Base-by-base conservation (phyloP, 306 rosid genomes). In the Ceratonia siliqua region DNA sequence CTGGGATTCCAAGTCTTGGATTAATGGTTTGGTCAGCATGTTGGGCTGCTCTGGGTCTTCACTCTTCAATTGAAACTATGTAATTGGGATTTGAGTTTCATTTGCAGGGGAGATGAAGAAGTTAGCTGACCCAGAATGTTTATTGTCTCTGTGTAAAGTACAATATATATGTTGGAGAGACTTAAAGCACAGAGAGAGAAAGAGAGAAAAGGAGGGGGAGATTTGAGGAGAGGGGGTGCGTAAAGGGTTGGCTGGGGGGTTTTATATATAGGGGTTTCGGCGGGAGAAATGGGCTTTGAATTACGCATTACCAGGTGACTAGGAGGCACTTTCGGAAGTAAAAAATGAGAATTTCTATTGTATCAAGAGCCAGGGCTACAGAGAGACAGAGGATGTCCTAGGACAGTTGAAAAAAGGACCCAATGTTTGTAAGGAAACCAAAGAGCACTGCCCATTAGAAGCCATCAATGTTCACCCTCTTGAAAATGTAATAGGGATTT, bases 401-500 rank as follows among this genome's bases (percentile, higher is more conserved):
- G 90, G 90, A 75, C 66, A 52, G 63, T 77, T 49, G 32, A 20
- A 69, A 57, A 54, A 48, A 62, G 74, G 86, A 71, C 68, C 62
- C 17, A 8, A 8, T 43, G 59, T 80, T 72, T 69, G 73, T 48
- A 30, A 43, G 46, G 28, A 28, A 18, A 62, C 76, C 85, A 74
- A 70, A 69, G 73, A 62, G 43, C 33, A 78, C 30, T 56, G 67
- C 69, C 88, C 77, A 78, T 15, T 28, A 14, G 77, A 79, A 76
- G 79, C 86, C 82, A 74, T 82, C 70, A 59, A 81, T 61, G 82
- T 13, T 75, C 50, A 80, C 63, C 81, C 85, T 72, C 81, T 83
- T 72, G 68, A 68, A 50, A 52, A 8, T 75, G 32, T 35, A 79
- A 46, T 55, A 52, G 71, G 36, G 50, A 28, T 6, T 45, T 52